Base-by-base conservation (phyloP, 176 grass and related monocot species). In the Eragrostis curvula region DNA sequence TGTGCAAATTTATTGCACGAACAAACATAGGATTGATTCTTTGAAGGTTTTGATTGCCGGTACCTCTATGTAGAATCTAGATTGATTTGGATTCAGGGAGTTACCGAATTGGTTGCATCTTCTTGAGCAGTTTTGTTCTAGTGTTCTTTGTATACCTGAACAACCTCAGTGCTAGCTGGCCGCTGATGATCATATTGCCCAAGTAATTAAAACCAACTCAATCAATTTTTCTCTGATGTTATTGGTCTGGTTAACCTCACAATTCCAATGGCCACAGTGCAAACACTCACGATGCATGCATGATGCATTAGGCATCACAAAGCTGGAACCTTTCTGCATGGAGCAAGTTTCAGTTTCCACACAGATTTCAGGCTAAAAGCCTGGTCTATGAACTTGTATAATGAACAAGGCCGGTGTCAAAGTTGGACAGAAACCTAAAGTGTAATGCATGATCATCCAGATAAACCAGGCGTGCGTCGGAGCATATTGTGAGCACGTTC, bases 401-500 rank as follows among this genome's bases (percentile, higher is more conserved):
- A 44, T 69, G 71, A 52, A 46, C 52, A 72, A 71, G 45, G 56
- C 43, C 29, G 23, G 83, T 65, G 75, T 6, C 32, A 55, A 65
- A 79, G 75, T 50, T 71, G 43, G 65, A 63, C 42, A 36, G 9
- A 85, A 85, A 85, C 44, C 12, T 48, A 45, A 57, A 21, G 10
- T 60, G 57, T 40, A 40, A 4, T 23, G 46, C 17, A 15, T 79
- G 12, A 21, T 79, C 18, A 21, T 51, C 24, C 0, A 9, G 77
- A 74, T 89, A 85, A 64, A 75, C 43, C 77, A 27, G 69, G 82
- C 70, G 77, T 89, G 81, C 70, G 61, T 21, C n/a, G 36, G 73
- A 79, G 60, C 70, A 68, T 40, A 45, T 66, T 36, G 77, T 30
- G 60, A 68, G 55, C 81, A 83, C 9, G 29, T 41, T 50, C 11